Evolutionary conservation across 2,329 filamentous ascomycete genomes (phyloP), one percentile per base, ranked within the genome.

Genomic region (Colletotrichum paranaense): DNA sequence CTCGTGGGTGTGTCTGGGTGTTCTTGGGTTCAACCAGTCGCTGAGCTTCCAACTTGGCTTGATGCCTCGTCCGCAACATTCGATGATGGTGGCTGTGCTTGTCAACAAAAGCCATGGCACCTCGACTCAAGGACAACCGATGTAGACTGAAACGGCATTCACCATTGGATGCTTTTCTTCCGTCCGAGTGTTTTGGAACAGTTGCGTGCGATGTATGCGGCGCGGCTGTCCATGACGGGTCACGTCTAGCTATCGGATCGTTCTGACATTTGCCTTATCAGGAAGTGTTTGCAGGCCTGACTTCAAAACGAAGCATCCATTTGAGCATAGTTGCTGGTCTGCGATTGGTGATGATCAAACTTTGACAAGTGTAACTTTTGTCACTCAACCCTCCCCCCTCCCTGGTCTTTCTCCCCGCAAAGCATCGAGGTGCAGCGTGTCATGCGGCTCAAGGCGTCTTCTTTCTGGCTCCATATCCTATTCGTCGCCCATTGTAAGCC

Each of bases 301-400:
- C 62, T 62, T 66, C 59, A 74, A 71, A 67, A 70, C 56, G 72
- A 57, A 69, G 70, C 59, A 62, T 57, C 60, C 67, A 63, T 38
- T 58, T 62, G 52, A 57, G 68, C 62, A 71, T 22, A 72, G 62
- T 62, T 74, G 49, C 68, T 74, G 60, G 38, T 60, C 65, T 62
- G 74, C 74, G 74, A 75, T 75, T 74, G 74, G 72, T 73, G 68
- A 68, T 53, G 68, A 74, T 74, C 68, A 74, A 73, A 74, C 74
- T 68, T 74, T 75, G 74, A 72, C 74, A 72, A 49, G 65, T 70
- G 71, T 57, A 73, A 62, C 67, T 30, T 70, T 56, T 60, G 46
- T 57, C 56, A 56, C 60, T 70, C 35, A 28, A 38, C 52, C 66
- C 53, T 63, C 57, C 32, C 32, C 11, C 46, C 28, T 55, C 68